Evolutionary conservation across 768 basidiomycete genomes (phyloP).

Genomic region (Tricholoma matsutake): DNA sequence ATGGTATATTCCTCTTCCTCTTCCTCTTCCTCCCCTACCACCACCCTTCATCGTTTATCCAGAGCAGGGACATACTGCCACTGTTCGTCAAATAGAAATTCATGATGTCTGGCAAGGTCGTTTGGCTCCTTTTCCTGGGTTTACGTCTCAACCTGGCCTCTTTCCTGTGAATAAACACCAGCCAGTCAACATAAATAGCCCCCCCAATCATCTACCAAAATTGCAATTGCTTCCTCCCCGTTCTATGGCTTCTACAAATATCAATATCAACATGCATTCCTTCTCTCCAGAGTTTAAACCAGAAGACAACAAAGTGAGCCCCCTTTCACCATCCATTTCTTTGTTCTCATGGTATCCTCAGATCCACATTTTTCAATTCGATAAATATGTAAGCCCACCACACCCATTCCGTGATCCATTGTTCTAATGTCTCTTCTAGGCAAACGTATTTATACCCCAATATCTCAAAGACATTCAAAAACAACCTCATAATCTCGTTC

Average conservation of each 20-base stretch:
- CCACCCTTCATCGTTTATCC: background rate
- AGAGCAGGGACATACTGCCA: background rate
- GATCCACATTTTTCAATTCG: constrained; percentile 27
- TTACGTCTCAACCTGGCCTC: constrained; percentile 32
- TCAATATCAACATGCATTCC: background rate
- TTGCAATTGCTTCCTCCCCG: constrained; percentile 17
- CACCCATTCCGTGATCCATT: background rate
- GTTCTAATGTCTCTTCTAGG: constrained; percentile 24
- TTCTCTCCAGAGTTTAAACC: constrained; percentile 3
- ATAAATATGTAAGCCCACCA: constrained; percentile 40
- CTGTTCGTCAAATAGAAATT: constrained; percentile 12
- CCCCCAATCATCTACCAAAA: constrained; percentile 4
- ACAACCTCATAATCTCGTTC: constrained; percentile 38
- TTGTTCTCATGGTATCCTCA: constrained; percentile 5
- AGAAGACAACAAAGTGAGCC: constrained; percentile 15
- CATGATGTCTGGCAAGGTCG: constrained; percentile 41
- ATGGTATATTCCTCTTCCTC: constrained; percentile 12
- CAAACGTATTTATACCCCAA: constrained; percentile 46
- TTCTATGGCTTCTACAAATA: constrained; percentile 14
- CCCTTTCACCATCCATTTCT: background rate
- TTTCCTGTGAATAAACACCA: constrained; percentile 21
- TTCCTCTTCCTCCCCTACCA: background rate
- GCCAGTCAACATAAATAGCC: constrained; percentile 7
- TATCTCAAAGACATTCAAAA: constrained; percentile 50
- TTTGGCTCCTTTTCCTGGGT: constrained; percentile 41